Evolutionary conservation across 2,329 filamentous ascomycete genomes (phyloP), one percentile per base, ranked within the genome.

Genomic region (Fusarium sp.): DNA sequence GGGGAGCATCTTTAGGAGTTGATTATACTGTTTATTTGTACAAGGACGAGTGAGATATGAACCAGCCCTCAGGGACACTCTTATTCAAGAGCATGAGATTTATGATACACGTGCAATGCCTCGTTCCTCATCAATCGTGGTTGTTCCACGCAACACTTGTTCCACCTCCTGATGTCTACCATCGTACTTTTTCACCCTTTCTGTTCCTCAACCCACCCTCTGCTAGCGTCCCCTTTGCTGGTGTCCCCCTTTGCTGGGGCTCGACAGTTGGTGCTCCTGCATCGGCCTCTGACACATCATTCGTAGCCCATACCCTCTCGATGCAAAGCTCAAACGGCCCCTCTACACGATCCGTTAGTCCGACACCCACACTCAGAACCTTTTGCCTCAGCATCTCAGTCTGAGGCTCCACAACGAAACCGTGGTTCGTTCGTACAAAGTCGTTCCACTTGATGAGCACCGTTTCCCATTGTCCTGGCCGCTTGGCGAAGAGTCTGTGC

Each of bases 401-500:
- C 86, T 98, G 96, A 35, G 97, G 97, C 85, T 98, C 95, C 6
- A 98, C 92, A 2, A 97, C 94, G 78, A 94, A 91, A 8, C 97
- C 97, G 80, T 97, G 91, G 81, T 98, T 98, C 16, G 97, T 99
- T 73, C 97, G 89, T 68, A 99, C 96, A 84, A 99, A 98, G 75
- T 97, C 95, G 77, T 92, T 93, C 89, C 95, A 97, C 72, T 93
- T 93, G 73, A 99, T 93, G 56, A 97, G 83, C n/a, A 98, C 90
- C 2, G 97, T 98, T 87, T 99, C 96, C 97, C 97, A 99, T 78
- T 95, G 89, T 1, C 95, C 95, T 0, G 94, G 92, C 10, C 90
- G 90, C 79, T 92, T 92, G 10, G 93, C 89, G 77, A 95, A 97
- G 6, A 99, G 84, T 59, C 97, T 88, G 83, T 99, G 97, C 82